Conservation (phyloP, 2,329 filamentous ascomycete genomes). For the Fusarium sp. region DNA sequence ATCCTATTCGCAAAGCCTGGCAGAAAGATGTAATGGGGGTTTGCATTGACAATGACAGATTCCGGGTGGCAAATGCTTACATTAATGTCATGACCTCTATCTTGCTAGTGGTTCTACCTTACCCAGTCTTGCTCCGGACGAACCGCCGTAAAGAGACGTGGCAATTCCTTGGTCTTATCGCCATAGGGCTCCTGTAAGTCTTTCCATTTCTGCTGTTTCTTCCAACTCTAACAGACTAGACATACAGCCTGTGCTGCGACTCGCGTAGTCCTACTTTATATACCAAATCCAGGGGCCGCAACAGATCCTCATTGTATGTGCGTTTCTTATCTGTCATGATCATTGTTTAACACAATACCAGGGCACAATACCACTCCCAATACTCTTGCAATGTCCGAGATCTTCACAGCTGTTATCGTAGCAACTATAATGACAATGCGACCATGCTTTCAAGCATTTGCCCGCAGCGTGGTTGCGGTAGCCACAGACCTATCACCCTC, state of each 20-base stretch:
- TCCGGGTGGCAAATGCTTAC: neutral
- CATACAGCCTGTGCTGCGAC: neutral
- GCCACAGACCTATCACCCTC: no score
- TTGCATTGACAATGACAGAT: neutral
- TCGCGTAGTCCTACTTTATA: constrained; percentile 4
- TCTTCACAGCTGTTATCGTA: constrained; percentile 4
- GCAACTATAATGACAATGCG: constrained; percentile 8
- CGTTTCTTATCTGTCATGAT: fast-evolving
- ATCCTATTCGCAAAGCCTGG: neutral
- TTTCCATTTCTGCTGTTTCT: no score
- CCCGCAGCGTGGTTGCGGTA: no score
- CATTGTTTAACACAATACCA: neutral
- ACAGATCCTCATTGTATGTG: constrained; percentile 3
- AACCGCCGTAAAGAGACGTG: neutral
- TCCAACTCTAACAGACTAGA: neutral
- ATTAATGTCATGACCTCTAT: neutral
- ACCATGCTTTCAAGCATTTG: neutral
- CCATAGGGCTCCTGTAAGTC: neutral
- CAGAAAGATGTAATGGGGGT: neutral
- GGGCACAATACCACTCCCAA: constrained; percentile 3
- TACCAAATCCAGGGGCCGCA: neutral
- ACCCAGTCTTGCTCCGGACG: neutral
- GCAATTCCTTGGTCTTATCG: neutral
- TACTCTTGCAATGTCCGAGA: constrained; percentile 7
- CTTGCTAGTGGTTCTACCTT: neutral